Base-by-base conservation (phyloP, 345 rosid species). In the Brassica napus region DNA sequence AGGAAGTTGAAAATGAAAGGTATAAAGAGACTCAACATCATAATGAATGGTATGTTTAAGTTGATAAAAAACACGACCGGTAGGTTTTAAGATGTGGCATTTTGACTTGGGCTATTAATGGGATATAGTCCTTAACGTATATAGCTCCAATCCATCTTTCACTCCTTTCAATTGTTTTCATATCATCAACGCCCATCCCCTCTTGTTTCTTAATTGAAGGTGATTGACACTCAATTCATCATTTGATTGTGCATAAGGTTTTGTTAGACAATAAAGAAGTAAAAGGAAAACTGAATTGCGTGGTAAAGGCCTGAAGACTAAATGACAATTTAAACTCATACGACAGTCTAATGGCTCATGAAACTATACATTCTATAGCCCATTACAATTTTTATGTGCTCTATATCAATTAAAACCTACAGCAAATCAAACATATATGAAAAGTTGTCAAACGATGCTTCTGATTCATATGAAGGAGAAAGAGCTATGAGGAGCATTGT, bases 401-500 rank as follows among this genome's bases (percentile, higher is more conserved):
- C 14, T 42, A 10, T 42, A 9, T 37, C 44, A 0, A 10, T 42
- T 42, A 10, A 42, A 23, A 1, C 24, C 24, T 23, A 42, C 49
- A 12, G 1, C 47, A 42, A 42, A 42, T 42, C 49, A 42, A 42
- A 42, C 49, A 42, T 65, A 77, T 23, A 2, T 34, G 30, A n/a
- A 28, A 62, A 69, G 28, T 34, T 63, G 62, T 69, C 2, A 34
- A 11, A 66, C 68, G 6, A 0, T 2, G 68, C 44, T 65, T 18
- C 12, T 65, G 61, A 23, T 42, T 65, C 77, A 72, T 66, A 67
- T 21, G 9, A 62, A 10, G 34, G 37, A 64, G 71, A 1, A 21
- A 69, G 82, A 79, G 82, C 24, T 6, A 34, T 82, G 86, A 66
- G 85, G 83, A 66, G 81, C 77, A 65, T 84, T 81, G 86, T 85